phyloP scores from a whole-genome alignment of 768 basidiomycete species.

The Tylopilus balloui region DNA sequence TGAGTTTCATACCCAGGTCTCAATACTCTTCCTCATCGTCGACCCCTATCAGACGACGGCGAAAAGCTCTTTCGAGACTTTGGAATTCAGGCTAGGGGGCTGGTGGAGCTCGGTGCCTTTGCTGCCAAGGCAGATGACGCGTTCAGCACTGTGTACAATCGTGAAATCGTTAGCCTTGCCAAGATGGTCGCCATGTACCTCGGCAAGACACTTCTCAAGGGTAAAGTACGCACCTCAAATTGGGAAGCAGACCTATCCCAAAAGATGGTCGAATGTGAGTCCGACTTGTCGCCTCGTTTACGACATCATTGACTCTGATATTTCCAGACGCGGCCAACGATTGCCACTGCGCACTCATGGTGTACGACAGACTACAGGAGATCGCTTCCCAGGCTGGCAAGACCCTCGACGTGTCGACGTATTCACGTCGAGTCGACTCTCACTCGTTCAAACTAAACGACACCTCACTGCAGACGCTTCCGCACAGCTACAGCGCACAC shows the following conservation, averaged over 20 bases:
- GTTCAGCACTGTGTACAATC: constrained; percentile 32
- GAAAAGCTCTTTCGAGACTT: constrained; percentile 46
- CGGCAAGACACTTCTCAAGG: constrained; percentile 38
- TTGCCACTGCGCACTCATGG: constrained; percentile 43
- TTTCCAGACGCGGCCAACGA: constrained; percentile 49
- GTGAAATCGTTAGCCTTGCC: constrained; percentile 40
- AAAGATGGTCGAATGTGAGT: constrained; percentile 38
- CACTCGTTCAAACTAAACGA: constrained; percentile 1
- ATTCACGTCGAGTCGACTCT: constrained; percentile 28
- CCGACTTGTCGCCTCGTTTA: background rate
- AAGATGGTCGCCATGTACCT: constrained; percentile 42
- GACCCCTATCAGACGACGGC: constrained; percentile 39
- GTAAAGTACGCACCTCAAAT: constrained; percentile 42
- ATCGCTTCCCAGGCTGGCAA: constrained; percentile 27
- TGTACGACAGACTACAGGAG: constrained; percentile 36
- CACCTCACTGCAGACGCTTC: background rate
- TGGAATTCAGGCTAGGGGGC: constrained; percentile 37
- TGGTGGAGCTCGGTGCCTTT: constrained; percentile 45
- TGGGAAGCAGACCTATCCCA: constrained; percentile 40
- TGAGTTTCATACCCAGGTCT: constrained; percentile 22
- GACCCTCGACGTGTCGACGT: constrained; percentile 17
- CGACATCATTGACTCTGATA: background rate
- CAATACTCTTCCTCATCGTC: background rate
- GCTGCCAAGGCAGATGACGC: constrained; percentile 37
- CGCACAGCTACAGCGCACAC: background rate